phyloP scores from a whole-genome alignment of 1,139 yeast species.

The Hansenula lynferdii region DNA sequence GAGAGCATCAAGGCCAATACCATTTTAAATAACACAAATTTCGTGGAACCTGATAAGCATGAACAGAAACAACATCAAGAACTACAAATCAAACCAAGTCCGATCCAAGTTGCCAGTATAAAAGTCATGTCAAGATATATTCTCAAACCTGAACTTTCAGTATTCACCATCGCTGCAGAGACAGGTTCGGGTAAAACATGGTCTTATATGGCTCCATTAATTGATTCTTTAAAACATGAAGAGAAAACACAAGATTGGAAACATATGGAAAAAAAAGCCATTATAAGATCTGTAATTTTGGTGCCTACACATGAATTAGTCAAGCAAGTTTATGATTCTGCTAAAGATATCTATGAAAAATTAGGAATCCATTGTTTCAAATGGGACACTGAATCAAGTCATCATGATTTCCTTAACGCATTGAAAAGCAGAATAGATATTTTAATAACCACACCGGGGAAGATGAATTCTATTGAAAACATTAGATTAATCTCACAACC shows the following conservation, averaged over 20 bases:
- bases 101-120: conserved; percentile 57
- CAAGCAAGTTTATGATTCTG: conserved; percentile 62
- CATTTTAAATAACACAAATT: conserved; percentile 15
- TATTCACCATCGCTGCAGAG: conserved; percentile 87
- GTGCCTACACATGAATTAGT: conserved; percentile 90
- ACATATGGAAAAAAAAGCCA: conserved; percentile 31
- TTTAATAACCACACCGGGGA: conserved; percentile 80
- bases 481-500: conserved; percentile 43
- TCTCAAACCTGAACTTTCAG: conserved; percentile 41
- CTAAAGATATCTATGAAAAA: conserved; percentile 35
- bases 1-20: conserved; percentile 49
- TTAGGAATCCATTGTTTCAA: conserved; percentile 44
- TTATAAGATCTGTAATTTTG: conserved; percentile 63
- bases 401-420: conserved; percentile 43
- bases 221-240: conserved; percentile 63
- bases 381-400: conserved; percentile 53
- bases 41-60: conserved; percentile 14
- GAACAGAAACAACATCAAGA: conserved; percentile 9
- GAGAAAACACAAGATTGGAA: conserved; percentile 33
- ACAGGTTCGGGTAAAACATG: conserved; percentile 97
- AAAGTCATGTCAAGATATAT: conserved; percentile 37
- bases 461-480: conserved; percentile 43
- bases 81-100: conserved; percentile 44
- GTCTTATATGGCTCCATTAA: conserved; percentile 76
- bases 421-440: conserved; percentile 62